These are phyloP conservation scores for Scedosporium aurantiacum DNA, from an alignment of 2,329 filamentous ascomycete genomes.

Conservation along the genomic window DNA sequence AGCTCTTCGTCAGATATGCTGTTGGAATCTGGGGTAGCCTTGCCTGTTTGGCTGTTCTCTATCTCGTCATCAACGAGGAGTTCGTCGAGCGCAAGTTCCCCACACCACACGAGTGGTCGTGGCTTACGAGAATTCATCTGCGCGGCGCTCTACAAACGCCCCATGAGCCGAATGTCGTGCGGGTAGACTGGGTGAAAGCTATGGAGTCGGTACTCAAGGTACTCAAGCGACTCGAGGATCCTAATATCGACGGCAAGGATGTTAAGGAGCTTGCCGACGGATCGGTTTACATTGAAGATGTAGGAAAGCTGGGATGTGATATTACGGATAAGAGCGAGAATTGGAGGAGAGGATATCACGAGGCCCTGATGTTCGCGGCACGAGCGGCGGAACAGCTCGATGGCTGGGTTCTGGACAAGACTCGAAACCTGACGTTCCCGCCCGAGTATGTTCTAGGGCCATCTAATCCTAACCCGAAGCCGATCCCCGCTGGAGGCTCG, in stretches of 20 bases:
- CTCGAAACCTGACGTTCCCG: conserved; percentile 55
- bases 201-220: conserved; percentile 49
- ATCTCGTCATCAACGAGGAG: conserved; percentile 61
- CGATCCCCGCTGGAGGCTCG: conserved; percentile 53
- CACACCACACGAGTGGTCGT: conserved; percentile 73
- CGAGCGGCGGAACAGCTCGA: conserved; percentile 72
- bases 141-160: conserved; percentile 52
- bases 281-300: conserved; percentile 39
- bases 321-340: conserved; percentile 65
- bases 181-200: conserved; percentile 57
- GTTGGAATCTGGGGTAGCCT: conserved; percentile 54
- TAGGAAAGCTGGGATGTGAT: conserved; percentile 49
- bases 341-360: conserved; percentile 79
- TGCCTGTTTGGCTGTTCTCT: conserved; percentile 47
- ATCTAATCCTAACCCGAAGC: conserved; percentile 69
- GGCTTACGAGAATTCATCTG: conserved; percentile 56
- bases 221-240: conserved; percentile 59
- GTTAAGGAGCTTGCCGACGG: conserved; percentile 46
- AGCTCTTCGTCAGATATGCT: conserved; percentile 57
- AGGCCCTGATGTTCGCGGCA: conserved; percentile 67
- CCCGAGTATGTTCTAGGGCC: conserved; percentile 67
- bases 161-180: conserved; percentile 38
- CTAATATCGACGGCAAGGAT: conserved; percentile 54
- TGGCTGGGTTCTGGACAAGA: conserved; percentile 63
- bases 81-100: conserved; percentile 64